phyloP scores from a whole-genome alignment of 805 yeast species.

The Candida dajiaensis region DNA sequence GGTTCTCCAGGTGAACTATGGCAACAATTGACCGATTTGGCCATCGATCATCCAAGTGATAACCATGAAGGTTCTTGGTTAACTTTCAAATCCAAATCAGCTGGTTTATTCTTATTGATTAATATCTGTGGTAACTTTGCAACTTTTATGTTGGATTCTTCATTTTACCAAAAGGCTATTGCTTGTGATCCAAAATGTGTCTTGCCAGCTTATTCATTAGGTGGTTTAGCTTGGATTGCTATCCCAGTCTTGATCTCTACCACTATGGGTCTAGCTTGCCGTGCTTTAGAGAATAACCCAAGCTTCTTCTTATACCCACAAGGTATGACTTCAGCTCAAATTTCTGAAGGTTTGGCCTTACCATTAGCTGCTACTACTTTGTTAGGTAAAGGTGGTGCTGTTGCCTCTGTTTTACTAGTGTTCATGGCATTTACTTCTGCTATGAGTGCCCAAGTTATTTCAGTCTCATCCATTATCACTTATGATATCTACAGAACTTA shows the following conservation, averaged over 20 bases:
- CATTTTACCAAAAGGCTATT: slow-evolving; percentile 86
- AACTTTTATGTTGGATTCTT: slow-evolving; percentile 80
- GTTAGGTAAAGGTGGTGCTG: slow-evolving; percentile 86
- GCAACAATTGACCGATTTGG: slow-evolving; percentile 62
- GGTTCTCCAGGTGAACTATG: slow-evolving; percentile 84
- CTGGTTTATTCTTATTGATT: slow-evolving; percentile 86
- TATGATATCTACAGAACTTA: slow-evolving; percentile 82
- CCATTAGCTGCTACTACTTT: slow-evolving; percentile 70
- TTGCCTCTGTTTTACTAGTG: slow-evolving; percentile 67
- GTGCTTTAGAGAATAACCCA: slow-evolving; percentile 64
- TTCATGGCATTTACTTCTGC: slow-evolving; percentile 95
- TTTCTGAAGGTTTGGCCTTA: slow-evolving; percentile 73
- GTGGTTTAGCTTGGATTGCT: slow-evolving; percentile 90
- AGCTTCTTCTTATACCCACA: slow-evolving; percentile 78
- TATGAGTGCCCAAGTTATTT: slow-evolving; percentile 84
- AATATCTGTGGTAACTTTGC: slow-evolving; percentile 88
- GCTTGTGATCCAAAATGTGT: slow-evolving; percentile 82
- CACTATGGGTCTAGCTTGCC: slow-evolving; percentile 81
- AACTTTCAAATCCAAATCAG: slow-evolving; percentile 80
- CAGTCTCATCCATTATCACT: slow-evolving; percentile 80
- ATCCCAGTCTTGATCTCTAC: slow-evolving; percentile 80
- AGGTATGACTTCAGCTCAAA: slow-evolving; percentile 58
- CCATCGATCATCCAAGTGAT: slow-evolving; percentile 52
- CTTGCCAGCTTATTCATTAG: slow-evolving; percentile 80
- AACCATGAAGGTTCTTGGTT: slow-evolving; percentile 83